Conservation (phyloP, 371 early-diverging fungal species). For the Dinochytrium kinnereticum region DNA sequence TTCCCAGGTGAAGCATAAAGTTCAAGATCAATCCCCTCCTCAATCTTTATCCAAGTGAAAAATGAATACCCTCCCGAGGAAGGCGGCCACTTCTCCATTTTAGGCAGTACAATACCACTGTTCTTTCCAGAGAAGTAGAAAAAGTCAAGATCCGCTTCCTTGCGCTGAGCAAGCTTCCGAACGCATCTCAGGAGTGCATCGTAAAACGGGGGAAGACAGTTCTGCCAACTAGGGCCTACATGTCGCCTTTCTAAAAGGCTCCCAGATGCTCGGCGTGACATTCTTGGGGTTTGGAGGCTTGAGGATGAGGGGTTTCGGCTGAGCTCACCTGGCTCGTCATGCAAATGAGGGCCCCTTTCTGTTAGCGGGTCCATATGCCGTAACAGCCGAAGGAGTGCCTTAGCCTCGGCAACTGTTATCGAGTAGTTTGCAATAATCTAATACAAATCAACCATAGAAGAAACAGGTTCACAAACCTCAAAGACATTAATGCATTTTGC, state of each 20-base stretch:
- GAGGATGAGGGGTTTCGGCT: background rate
- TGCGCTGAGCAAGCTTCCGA: conserved; percentile 38
- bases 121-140: conserved; percentile 53
- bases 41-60: conserved; percentile 55
- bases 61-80: conserved; percentile 50
- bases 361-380: conserved; percentile 20
- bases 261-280: conserved; percentile 30
- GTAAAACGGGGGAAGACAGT: conserved; percentile 43
- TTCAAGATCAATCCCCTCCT: conserved; percentile 25
- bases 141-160: conserved; percentile 53
- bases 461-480: conserved; percentile 20
- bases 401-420: conserved; percentile 45
- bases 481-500: conserved; percentile 31
- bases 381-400: conserved; percentile 35
- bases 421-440: conserved; percentile 41
- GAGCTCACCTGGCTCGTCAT: background rate
- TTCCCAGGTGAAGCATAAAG: background rate
- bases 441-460: conserved; percentile 3
- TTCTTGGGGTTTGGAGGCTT: background rate
- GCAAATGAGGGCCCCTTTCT: background rate
- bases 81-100: conserved; percentile 45
- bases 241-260: conserved; percentile 21
- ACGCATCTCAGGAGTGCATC: conserved; percentile 39
- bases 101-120: conserved; percentile 50
- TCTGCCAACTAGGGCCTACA: background rate